Conservation (phyloP, 345 rosid genomes). For the Salix purpurea region DNA sequence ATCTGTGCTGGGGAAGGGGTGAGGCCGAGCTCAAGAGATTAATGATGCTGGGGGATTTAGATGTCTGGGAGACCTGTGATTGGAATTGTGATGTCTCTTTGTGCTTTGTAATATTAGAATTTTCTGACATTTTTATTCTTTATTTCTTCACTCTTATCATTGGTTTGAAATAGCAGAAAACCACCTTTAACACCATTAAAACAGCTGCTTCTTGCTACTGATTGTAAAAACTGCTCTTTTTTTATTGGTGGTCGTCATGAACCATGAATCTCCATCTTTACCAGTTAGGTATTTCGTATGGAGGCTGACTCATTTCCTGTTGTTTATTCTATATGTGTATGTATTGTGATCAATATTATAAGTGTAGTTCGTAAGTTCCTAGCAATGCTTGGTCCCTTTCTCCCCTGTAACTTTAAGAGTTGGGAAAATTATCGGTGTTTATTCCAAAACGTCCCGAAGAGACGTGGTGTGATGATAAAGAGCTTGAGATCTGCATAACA, state of each 20-base stretch:
- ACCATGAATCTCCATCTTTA: not conserved
- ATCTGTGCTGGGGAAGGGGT: slow-evolving; percentile 21
- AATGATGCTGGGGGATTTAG: slow-evolving; percentile 24
- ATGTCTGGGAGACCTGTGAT: slow-evolving; percentile 28
- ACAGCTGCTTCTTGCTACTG: not conserved
- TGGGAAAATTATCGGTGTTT: too few relatives aligned
- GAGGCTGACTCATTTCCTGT: not conserved
- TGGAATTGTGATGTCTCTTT: slow-evolving; percentile 20
- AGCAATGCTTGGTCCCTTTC: not conserved
- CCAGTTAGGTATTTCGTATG: not conserved
- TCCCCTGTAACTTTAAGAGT: not conserved
- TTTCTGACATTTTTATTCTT: slow-evolving; percentile 10
- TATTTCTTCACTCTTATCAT: not conserved
- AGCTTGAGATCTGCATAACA: too few relatives aligned
- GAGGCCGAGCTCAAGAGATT: slow-evolving; percentile 6
- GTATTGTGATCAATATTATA: not conserved
- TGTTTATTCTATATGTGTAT: not conserved
- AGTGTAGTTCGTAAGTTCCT: not conserved
- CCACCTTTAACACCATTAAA: not conserved
- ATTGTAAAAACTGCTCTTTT: not conserved
- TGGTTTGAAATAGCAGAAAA: not conserved
- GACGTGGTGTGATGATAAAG: too few relatives aligned
- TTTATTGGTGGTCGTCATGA: not conserved
- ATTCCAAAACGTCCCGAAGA: too few relatives aligned
- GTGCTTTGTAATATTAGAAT: slow-evolving; percentile 39